phyloP scores from a whole-genome alignment of 202 grass and related monocot species.

The Tripidium arundinaceum region DNA sequence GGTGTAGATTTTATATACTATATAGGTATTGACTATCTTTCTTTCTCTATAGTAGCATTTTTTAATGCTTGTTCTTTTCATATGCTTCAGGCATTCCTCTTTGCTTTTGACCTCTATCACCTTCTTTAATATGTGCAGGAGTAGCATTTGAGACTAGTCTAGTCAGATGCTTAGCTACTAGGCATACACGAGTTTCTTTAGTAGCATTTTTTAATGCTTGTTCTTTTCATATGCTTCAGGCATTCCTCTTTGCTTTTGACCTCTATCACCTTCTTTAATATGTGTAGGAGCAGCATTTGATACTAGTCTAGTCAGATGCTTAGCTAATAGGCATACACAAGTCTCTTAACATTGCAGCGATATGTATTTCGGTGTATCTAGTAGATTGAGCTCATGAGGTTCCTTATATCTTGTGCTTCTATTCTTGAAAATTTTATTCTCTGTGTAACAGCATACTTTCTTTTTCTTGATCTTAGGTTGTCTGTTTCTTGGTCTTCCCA shows the following conservation, averaged over 20 bases:
- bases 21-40: background rate
- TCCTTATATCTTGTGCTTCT: background rate
- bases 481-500: constrained; percentile 8
- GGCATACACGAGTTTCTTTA: background rate
- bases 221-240: background rate
- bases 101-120: background rate
- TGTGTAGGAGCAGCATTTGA: background rate
- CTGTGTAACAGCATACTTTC: background rate
- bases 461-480: constrained; percentile 43
- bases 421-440: background rate
- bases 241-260: background rate
- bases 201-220: background rate
- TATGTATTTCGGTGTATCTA: background rate
- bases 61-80: background rate
- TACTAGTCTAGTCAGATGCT: background rate
- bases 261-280: background rate
- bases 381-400: background rate
- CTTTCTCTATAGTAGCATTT: background rate
- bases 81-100: background rate
- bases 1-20: background rate
- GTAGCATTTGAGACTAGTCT: background rate
- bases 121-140: background rate
- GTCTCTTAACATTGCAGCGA: background rate
- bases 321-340: background rate
- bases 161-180: background rate